phyloP scores from a whole-genome alignment of 768 basidiomycete genomes.

The Lyophyllum shimeji region DNA sequence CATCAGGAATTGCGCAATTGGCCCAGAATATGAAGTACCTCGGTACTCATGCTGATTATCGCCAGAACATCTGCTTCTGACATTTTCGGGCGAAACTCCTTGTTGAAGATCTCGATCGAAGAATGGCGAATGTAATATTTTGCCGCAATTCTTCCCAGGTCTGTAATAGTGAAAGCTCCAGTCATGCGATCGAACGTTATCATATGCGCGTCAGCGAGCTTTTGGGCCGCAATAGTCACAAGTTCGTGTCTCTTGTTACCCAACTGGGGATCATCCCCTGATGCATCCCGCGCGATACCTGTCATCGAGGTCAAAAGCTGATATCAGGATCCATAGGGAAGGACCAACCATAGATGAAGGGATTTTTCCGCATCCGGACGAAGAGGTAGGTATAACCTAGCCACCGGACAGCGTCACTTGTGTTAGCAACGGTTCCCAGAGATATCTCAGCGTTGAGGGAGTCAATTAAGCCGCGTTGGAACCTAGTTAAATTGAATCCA shows the following conservation, averaged over 20 bases:
- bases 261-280: constrained; percentile 71
- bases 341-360: constrained; percentile 73
- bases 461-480: constrained; percentile 83
- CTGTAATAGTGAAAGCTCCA: constrained; percentile 72
- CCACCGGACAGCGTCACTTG: constrained; percentile 89
- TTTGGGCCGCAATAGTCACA: constrained; percentile 62
- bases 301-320: constrained; percentile 1
- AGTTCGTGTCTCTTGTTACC: constrained; percentile 68
- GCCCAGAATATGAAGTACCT: constrained; percentile 48
- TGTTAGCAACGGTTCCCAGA: constrained; percentile 88
- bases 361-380: constrained; percentile 92
- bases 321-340: constrained; percentile 2
- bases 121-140: constrained; percentile 91
- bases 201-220: constrained; percentile 75
- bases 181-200: constrained; percentile 65
- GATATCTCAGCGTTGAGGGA: constrained; percentile 94
- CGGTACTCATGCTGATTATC: constrained; percentile 88
- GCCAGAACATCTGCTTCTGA: constrained; percentile 88
- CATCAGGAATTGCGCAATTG: not conserved
- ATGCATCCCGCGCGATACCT: constrained; percentile 76
- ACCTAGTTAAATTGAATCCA: constrained; percentile 39
- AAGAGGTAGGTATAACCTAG: constrained; percentile 96
- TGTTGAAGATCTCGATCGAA: constrained; percentile 87
- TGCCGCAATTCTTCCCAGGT: constrained; percentile 93
- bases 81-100: constrained; percentile 77